Percentiles rank a stretch among this genome's conserved stretches.
phyloP scores from a whole-genome alignment of 2,329 filamentous ascomycete genomes.

The Ceratocystis harringtonii region DNA sequence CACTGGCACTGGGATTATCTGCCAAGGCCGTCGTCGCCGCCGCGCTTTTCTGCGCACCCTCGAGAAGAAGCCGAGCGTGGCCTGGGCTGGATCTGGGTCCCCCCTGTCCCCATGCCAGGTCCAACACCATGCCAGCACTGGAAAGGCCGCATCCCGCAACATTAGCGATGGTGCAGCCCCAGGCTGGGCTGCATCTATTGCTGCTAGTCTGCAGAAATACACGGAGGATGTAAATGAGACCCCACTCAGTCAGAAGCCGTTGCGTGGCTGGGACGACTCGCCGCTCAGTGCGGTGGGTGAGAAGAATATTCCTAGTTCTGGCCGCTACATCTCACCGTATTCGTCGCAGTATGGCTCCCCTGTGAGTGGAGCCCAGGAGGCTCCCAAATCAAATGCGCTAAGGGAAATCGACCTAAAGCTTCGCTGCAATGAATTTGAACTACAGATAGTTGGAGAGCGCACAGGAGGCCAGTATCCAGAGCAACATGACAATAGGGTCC shows the following conservation, averaged over 20 bases:
- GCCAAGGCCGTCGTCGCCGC: slow-evolving; percentile 40
- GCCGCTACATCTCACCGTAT: slow-evolving; percentile 44
- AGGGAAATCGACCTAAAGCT: slow-evolving; percentile 18
- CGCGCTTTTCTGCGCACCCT: slow-evolving; percentile 36
- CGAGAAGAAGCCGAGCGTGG: slow-evolving; percentile 22
- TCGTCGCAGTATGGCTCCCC: slow-evolving; percentile 45
- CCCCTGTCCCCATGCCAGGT: slow-evolving; percentile 21
- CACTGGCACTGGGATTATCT: slow-evolving; percentile 38
- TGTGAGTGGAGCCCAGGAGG: slow-evolving; percentile 24
- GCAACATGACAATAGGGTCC: slow-evolving; percentile 18
- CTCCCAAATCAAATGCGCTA: background rate
- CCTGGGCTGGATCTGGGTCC: slow-evolving; percentile 8
- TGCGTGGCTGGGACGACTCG: slow-evolving; percentile 40
- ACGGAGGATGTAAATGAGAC: slow-evolving; percentile 27
- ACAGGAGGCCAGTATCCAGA: slow-evolving; percentile 18
- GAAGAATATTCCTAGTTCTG: slow-evolving; percentile 23
- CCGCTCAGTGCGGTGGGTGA: slow-evolving; percentile 32
- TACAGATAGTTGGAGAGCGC: slow-evolving; percentile 31
- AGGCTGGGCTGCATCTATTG: slow-evolving; percentile 9
- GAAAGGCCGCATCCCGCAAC: slow-evolving; percentile 3
- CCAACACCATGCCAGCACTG: slow-evolving; percentile 3
- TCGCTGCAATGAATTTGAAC: slow-evolving; percentile 32
- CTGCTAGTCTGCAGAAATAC: background rate
- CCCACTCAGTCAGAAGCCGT: slow-evolving; percentile 38
- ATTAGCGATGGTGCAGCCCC: background rate